phyloP scores from a whole-genome alignment of 305 asterid genomes.

The Fraxinus paxiana region DNA sequence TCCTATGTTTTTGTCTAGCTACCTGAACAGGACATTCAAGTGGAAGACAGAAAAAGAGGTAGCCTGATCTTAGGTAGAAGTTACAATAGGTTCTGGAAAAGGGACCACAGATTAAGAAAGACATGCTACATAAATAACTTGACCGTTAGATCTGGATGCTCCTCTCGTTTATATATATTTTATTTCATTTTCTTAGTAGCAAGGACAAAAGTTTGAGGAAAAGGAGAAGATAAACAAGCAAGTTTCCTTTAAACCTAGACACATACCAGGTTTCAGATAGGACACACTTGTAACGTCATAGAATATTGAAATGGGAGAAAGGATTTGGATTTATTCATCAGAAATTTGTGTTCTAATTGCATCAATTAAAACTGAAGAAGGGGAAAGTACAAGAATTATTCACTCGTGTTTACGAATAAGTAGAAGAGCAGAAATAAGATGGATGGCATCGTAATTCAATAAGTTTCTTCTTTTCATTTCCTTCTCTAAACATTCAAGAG shows the following conservation, averaged over 20 bases:
- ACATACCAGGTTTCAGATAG: neutral
- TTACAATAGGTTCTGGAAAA: neutral
- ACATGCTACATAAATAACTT: neutral
- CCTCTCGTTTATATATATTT: neutral
- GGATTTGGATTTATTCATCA: neutral
- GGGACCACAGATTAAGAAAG: neutral
- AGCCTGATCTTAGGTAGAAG: neutral
- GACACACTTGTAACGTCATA: neutral
- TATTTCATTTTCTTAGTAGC: neutral
- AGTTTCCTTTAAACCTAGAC: neutral
- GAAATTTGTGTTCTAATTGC: neutral
- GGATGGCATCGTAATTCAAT: neutral
- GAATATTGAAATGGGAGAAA: neutral
- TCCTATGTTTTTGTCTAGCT: neutral
- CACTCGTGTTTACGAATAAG: neutral
- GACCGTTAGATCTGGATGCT: neutral
- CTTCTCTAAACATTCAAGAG: neutral
- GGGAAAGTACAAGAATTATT: neutral
- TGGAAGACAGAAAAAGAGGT: neutral
- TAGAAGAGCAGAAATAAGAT: neutral
- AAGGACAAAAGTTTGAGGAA: neutral
- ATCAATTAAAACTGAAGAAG: neutral
- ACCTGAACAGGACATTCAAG: neutral
- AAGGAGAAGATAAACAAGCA: neutral
- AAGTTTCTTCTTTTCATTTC: constrained; percentile 17